phyloP scores from a whole-genome alignment of 2,329 filamentous ascomycete species.

The Cladosporium velox region DNA sequence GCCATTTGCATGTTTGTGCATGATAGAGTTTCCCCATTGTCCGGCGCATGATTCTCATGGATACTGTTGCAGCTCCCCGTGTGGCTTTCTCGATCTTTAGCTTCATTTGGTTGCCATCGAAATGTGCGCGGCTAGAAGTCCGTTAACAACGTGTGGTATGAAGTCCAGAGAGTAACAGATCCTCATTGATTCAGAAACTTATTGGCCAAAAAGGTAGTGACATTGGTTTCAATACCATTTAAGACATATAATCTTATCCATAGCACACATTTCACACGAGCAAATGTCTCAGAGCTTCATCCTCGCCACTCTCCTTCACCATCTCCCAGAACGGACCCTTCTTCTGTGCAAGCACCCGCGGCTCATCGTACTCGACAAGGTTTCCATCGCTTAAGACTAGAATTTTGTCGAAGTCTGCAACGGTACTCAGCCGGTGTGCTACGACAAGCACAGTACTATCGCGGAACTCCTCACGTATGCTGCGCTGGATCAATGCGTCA shows the following conservation, averaged over 20 bases:
- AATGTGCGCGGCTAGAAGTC: no score
- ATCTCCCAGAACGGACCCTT: background rate
- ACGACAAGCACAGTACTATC: slow-evolving; percentile 46
- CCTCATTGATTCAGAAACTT: no score
- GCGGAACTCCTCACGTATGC: slow-evolving; percentile 41
- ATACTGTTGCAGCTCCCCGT: background rate
- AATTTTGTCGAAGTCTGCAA: slow-evolving; percentile 56
- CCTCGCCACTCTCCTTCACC: background rate
- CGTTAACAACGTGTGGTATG: no score
- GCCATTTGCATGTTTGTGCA: background rate
- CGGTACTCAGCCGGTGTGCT: slow-evolving; percentile 49
- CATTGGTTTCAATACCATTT: background rate
- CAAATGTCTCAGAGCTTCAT: background rate
- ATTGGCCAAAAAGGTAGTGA: background rate
- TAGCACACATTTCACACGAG: background rate
- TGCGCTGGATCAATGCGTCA: slow-evolving; percentile 34
- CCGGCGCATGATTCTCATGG: no score
- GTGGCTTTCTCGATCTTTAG: background rate
- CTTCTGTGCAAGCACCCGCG: background rate
- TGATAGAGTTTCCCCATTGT: background rate
- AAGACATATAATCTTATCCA: slow-evolving; percentile 27
- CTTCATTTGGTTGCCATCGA: no score
- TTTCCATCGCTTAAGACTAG: slow-evolving; percentile 53
- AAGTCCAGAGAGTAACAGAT: no score
- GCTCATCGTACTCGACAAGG: background rate